Percentiles rank a stretch among this genome's conserved stretches.
phyloP scores from a whole-genome alignment of 495 filamentous ascomycete species.

The Hamigera avellanea region DNA sequence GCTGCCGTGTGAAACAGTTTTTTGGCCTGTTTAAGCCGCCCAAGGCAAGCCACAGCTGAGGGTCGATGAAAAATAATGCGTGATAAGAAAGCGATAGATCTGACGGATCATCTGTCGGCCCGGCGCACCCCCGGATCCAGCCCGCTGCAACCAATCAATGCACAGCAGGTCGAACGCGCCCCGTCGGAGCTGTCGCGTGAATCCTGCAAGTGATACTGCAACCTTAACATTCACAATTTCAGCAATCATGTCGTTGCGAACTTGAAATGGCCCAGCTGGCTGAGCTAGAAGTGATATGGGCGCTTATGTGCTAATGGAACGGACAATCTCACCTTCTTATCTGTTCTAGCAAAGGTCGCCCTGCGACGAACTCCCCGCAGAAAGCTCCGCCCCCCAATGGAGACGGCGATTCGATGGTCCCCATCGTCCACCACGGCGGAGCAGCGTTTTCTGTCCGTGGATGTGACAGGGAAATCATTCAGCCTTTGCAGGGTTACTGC shows the following conservation, averaged over 20 bases:
- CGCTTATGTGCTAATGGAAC: too few relatives aligned
- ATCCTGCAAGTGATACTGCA: too few relatives aligned
- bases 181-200: neutral
- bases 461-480: slow-evolving; percentile 67
- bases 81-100: too few relatives aligned
- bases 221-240: neutral
- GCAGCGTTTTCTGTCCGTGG: slow-evolving; percentile 72
- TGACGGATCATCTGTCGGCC: slow-evolving; percentile 17
- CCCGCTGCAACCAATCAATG: slow-evolving; percentile 17
- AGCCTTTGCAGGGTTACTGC: slow-evolving; percentile 64
- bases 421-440: slow-evolving; percentile 55
- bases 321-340: slow-evolving; percentile 1
- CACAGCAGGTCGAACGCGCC: slow-evolving; percentile 7
- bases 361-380: neutral
- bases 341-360: too few relatives aligned
- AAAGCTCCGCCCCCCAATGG: slow-evolving; percentile 35
- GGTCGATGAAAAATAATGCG: too few relatives aligned
- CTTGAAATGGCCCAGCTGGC: too few relatives aligned
- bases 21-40: too few relatives aligned
- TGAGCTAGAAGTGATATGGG: too few relatives aligned
- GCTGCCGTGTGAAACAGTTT: too few relatives aligned
- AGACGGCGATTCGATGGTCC: slow-evolving; percentile 78
- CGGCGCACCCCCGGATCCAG: slow-evolving; percentile 12
- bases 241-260: too few relatives aligned
- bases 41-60: too few relatives aligned